phyloP scores from a whole-genome alignment of 2,329 filamentous ascomycete genomes.

The Chrysoporthe deuterocubensis region DNA sequence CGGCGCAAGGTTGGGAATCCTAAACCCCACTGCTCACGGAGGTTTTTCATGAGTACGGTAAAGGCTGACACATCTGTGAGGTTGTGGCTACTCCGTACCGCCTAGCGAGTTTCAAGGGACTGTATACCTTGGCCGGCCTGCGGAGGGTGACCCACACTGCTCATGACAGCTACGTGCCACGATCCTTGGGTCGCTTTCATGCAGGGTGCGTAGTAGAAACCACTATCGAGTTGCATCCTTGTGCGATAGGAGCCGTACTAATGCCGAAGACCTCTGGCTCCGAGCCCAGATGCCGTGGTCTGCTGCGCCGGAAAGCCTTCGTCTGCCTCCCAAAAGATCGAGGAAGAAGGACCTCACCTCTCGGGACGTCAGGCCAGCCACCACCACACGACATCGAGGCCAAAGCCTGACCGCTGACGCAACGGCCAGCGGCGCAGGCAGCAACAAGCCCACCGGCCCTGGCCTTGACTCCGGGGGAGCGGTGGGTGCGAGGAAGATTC shows the following conservation, averaged over 20 bases:
- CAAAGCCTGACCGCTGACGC: background rate
- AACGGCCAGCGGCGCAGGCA: background rate
- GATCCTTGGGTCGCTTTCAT: slow-evolving; percentile 1
- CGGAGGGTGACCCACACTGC: background rate
- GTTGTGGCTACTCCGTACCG: slow-evolving; percentile 45
- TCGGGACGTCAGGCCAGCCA: too few species aligned
- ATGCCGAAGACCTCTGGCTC: background rate
- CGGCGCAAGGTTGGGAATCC: background rate
- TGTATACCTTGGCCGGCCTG: slow-evolving; percentile 34
- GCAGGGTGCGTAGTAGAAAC: slow-evolving; percentile 13
- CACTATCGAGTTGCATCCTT: background rate
- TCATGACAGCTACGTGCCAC: background rate
- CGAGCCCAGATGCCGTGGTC: background rate
- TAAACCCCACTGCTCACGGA: background rate
- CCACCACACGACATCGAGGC: background rate
- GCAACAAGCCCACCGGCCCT: background rate
- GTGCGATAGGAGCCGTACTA: background rate
- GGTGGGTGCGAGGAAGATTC: background rate
- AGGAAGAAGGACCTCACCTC: background rate
- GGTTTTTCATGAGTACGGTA: slow-evolving; percentile 30
- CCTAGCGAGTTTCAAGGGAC: slow-evolving; percentile 60
- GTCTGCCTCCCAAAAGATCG: background rate
- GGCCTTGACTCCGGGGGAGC: background rate
- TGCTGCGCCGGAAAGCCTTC: background rate
- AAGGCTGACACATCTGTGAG: slow-evolving; percentile 53